Conservation (phyloP, 768 basidiomycete species). For the Cystofilobasidium macerans region DNA sequence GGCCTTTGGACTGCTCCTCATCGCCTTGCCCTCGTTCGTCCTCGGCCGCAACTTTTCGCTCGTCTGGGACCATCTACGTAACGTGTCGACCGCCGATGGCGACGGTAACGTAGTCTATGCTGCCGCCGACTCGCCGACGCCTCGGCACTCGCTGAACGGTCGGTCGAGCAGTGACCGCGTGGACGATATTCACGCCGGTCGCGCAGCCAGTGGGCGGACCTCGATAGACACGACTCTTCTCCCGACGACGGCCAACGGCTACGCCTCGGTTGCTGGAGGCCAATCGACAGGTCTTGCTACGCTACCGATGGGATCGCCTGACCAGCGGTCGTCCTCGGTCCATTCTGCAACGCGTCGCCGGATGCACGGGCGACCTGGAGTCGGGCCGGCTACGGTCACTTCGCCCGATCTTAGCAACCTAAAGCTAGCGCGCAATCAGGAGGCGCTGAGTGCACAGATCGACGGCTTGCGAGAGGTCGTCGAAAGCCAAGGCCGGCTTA, state of each 20-base stretch:
- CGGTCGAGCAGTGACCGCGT: background rate
- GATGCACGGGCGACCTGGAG: background rate
- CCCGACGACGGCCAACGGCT: conserved; percentile 6
- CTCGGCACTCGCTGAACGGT: background rate
- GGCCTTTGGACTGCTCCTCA: conserved; percentile 73
- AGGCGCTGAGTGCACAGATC: conserved; percentile 24
- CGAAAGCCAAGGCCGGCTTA: conserved; percentile 35
- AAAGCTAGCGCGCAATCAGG: conserved; percentile 24
- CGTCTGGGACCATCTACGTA: conserved; percentile 56
- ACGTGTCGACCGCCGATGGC: conserved; percentile 23
- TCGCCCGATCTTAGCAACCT: conserved; percentile 27
- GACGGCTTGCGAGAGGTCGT: conserved; percentile 33
- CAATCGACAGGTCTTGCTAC: conserved; percentile 6
- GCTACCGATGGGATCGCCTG: conserved; percentile 21
- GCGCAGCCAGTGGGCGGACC: conserved; percentile 15
- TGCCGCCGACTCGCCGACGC: background rate
- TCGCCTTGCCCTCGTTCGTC: conserved; percentile 84
- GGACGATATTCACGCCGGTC: background rate
- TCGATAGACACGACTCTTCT: background rate
- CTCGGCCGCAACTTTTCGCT: conserved; percentile 81
- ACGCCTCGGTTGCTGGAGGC: conserved; percentile 3
- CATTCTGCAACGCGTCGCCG: conserved; percentile 22
- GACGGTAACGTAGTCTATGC: conserved; percentile 44
- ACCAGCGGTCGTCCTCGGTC: conserved; percentile 9
- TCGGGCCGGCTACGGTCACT: conserved; percentile 23